A percentile compares a stretch with the other conserved stretches of the same genome.
These are phyloP conservation scores for Rehmannia glutinosa DNA, from an alignment of 257 asterid genomes.

Conservation along the genomic window DNA sequence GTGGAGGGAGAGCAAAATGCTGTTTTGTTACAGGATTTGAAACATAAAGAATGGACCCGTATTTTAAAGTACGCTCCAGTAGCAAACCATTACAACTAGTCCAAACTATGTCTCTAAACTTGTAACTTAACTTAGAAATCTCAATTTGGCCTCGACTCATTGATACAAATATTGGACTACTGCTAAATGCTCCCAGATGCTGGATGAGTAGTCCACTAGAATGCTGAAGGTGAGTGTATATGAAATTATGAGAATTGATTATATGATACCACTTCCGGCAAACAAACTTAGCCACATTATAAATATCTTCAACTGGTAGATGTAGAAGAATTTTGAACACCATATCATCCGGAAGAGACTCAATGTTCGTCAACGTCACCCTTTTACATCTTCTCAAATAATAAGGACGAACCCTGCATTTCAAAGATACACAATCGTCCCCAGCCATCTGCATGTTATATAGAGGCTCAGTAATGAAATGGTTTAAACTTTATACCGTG, in stretches of 20 bases:
- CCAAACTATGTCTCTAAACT: neutral
- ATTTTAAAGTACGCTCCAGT: neutral
- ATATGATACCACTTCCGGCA: neutral
- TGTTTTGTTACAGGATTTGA: neutral
- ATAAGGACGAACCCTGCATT: neutral
- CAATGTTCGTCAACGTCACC: neutral
- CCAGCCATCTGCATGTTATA: neutral
- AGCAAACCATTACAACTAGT: neutral
- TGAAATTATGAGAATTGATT: neutral
- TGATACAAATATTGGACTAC: neutral
- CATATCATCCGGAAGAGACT: neutral
- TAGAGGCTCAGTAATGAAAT: no score
- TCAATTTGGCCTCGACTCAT: neutral
- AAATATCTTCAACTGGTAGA: neutral
- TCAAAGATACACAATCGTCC: neutral
- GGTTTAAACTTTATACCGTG: no score
- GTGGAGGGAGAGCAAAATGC: neutral
- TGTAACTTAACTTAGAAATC: neutral
- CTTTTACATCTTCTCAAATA: neutral
- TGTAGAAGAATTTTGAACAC: neutral
- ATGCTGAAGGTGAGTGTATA: neutral
- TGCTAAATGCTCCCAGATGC: neutral
- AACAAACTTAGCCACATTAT: neutral
- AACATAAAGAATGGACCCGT: neutral
- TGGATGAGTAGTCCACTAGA: neutral